Conservation (phyloP, 768 basidiomycete species). For the Pleurotus salmoneostramineus region DNA sequence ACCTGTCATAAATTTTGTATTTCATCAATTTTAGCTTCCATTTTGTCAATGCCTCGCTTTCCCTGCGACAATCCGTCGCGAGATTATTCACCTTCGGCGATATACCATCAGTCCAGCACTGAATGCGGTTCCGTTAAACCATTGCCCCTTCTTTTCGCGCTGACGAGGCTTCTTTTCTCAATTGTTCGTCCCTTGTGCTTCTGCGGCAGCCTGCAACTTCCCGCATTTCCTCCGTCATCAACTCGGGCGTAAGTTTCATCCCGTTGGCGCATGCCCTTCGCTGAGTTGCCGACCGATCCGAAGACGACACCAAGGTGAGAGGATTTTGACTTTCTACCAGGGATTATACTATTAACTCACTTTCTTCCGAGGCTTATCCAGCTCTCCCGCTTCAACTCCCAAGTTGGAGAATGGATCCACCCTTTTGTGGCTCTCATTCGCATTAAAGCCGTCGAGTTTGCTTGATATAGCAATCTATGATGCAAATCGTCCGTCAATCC, state of each 20-base stretch:
- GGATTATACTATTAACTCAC: neutral
- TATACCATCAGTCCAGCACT: neutral
- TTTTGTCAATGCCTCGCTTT: neutral
- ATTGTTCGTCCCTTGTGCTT: conserved; percentile 3
- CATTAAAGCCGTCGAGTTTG: neutral
- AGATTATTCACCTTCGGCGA: neutral
- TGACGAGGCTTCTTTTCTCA: neutral
- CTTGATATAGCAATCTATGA: conserved; percentile 7
- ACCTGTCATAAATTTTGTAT: neutral
- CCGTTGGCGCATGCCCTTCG: neutral
- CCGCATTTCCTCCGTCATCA: conserved; percentile 6
- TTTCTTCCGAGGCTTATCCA: conserved; percentile 7
- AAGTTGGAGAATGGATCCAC: neutral
- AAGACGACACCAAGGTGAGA: neutral
- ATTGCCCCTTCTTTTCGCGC: neutral
- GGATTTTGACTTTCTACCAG: neutral
- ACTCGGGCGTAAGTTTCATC: conserved; percentile 1
- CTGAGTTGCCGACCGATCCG: conserved; percentile 2
- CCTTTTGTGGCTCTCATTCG: neutral
- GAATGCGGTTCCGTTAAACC: neutral
- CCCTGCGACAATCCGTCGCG: neutral
- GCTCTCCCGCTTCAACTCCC: neutral
- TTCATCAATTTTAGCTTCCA: neutral
- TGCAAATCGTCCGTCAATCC: neutral
- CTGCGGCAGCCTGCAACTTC: conserved; percentile 2